These are phyloP conservation scores for Magnusiomyces paraingens DNA, from an alignment of 1,139 yeast genomes.

Conservation along the genomic window DNA sequence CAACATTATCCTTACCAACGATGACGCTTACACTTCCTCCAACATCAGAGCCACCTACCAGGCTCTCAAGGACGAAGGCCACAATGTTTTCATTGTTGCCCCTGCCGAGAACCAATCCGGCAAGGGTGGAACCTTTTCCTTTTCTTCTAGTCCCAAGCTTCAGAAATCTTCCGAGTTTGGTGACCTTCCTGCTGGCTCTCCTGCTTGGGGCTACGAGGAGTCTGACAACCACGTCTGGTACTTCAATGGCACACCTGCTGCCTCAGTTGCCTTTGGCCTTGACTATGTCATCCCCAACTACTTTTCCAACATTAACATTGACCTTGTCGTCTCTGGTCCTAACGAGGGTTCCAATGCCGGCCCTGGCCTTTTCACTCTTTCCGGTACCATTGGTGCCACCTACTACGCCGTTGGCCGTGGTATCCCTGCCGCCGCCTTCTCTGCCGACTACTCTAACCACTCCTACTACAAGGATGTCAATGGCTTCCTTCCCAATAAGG, in stretches of 20 bases:
- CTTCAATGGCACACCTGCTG: conserved; percentile 20
- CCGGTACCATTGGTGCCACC: conserved; percentile 44
- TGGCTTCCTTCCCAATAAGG: conserved; percentile 15
- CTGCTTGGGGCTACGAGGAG: conserved; percentile 42
- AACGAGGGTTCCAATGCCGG: conserved; percentile 43
- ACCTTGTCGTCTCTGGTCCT: conserved; percentile 43
- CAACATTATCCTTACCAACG: conserved; percentile 48
- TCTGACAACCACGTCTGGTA: conserved; percentile 42
- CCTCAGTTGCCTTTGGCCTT: conserved; percentile 14
- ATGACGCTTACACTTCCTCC: conserved; percentile 55
- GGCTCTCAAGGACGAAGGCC: conserved; percentile 49
- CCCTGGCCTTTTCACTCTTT: conserved; percentile 36
- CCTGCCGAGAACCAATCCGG: conserved; percentile 58
- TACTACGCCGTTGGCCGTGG: conserved; percentile 42
- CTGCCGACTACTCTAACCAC: conserved; percentile 13
- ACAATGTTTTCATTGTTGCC: conserved; percentile 49
- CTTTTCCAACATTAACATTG: conserved; percentile 35
- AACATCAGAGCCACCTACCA: conserved; percentile 55
- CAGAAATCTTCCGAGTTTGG: conserved; percentile 37
- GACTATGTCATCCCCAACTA: conserved; percentile 31
- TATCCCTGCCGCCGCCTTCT: conserved; percentile 33
- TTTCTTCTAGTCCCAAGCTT: conserved; percentile 41
- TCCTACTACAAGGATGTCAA: conserved; percentile 6
- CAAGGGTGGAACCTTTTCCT: conserved; percentile 48
- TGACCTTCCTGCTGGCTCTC: conserved; percentile 38